phyloP scores from a whole-genome alignment of 2,329 filamentous ascomycete species.

The Stagonosporopsis vannaccii region DNA sequence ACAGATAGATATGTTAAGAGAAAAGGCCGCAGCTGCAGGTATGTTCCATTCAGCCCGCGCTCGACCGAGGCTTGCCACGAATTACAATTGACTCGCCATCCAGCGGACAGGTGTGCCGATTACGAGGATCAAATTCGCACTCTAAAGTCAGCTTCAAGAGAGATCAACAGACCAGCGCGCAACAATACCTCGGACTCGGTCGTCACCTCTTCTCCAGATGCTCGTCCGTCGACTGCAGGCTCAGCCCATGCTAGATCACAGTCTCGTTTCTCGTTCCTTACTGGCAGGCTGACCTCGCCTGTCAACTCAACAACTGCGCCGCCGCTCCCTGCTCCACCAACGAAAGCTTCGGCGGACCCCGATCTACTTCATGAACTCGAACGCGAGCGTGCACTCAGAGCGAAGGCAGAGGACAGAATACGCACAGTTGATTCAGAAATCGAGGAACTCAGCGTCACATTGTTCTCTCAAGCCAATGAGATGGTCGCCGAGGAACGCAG shows the following conservation, averaged over 20 bases:
- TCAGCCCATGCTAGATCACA: constrained; percentile 35
- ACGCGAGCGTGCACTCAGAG: constrained; percentile 71
- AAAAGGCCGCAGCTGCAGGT: constrained; percentile 72
- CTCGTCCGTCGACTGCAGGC: constrained; percentile 41
- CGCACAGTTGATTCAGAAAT: constrained; percentile 74
- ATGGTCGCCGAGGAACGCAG: constrained; percentile 82
- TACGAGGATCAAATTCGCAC: constrained; percentile 79
- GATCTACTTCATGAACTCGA: constrained; percentile 69
- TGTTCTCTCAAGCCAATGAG: constrained; percentile 86
- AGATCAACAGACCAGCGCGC: constrained; percentile 21
- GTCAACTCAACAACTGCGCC: constrained; percentile 30
- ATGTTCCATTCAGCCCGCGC: constrained; percentile 30
- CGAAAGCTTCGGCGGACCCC: constrained; percentile 31
- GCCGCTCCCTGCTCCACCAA: constrained; percentile 23
- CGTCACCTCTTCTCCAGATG: constrained; percentile 30
- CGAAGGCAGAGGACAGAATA: constrained; percentile 72
- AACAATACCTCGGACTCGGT: constrained; percentile 33
- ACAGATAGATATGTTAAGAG: constrained; percentile 73
- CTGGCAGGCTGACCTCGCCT: constrained; percentile 47
- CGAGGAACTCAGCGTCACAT: constrained; percentile 75
- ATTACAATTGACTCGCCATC: constrained; percentile 12
- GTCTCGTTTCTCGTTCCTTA: constrained; percentile 55
- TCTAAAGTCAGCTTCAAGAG: constrained; percentile 47
- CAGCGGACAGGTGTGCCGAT: constrained; percentile 69
- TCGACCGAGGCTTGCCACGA: neutral